Conservation (phyloP, 2,329 filamentous ascomycete genomes). For the Ophiosphaerella herpotricha region DNA sequence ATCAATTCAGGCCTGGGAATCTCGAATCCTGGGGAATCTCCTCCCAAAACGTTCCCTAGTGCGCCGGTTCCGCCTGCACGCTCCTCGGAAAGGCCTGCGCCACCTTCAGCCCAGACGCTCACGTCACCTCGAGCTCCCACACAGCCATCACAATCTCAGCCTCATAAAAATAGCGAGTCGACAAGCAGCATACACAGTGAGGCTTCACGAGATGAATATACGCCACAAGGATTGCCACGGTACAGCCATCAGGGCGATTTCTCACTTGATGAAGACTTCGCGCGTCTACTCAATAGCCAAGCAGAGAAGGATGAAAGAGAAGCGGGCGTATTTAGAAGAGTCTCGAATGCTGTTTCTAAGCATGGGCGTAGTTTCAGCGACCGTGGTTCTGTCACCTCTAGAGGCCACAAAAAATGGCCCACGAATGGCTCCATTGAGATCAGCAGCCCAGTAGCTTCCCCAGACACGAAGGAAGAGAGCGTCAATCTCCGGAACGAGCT, state of each 20-base stretch:
- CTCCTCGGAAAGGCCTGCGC: constrained; percentile 52
- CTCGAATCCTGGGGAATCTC: constrained; percentile 50
- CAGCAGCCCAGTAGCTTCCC: constrained; percentile 71
- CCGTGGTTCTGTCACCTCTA: constrained; percentile 46
- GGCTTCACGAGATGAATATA: constrained; percentile 34
- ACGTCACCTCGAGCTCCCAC: constrained; percentile 52
- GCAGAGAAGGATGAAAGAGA: constrained; percentile 57
- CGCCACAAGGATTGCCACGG: constrained; percentile 45
- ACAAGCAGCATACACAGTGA: constrained; percentile 51
- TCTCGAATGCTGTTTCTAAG: constrained; percentile 85
- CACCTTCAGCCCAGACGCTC: constrained; percentile 46
- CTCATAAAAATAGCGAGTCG: constrained; percentile 51
- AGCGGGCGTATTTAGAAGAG: constrained; percentile 71
- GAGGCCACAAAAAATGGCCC: constrained; percentile 47
- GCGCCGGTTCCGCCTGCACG: constrained; percentile 52
- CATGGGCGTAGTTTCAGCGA: constrained; percentile 89
- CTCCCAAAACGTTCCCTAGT: constrained; percentile 49
- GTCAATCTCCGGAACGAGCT: constrained; percentile 69
- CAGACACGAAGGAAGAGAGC: constrained; percentile 53
- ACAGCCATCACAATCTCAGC: constrained; percentile 47
- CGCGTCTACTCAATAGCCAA: constrained; percentile 77
- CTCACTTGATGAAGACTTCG: constrained; percentile 94
- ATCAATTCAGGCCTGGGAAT: constrained; percentile 50
- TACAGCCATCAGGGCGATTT: constrained; percentile 81
- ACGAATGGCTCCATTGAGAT: constrained; percentile 57